phyloP scores from a whole-genome alignment of 805 yeast species.

The Komagataella phaffii region DNA sequence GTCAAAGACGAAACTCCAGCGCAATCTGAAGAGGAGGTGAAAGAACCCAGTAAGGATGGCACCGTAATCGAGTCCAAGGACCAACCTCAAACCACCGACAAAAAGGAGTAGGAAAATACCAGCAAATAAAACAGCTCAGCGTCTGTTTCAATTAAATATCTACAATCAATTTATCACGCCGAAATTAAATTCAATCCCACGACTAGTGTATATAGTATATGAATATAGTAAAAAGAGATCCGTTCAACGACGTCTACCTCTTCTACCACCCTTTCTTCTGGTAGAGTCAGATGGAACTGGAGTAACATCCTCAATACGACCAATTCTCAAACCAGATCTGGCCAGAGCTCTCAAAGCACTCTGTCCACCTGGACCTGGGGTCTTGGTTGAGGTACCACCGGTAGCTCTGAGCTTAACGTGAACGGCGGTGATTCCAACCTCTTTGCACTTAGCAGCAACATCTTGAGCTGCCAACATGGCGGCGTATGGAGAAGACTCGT shows the following conservation, averaged over 20 bases:
- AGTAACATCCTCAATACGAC: conserved; percentile 99
- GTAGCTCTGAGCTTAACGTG: conserved; percentile 99
- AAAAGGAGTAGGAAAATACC: background rate
- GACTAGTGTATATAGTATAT: background rate
- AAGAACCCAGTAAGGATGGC: background rate
- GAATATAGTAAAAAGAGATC: background rate
- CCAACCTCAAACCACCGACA: background rate
- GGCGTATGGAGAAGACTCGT: conserved; percentile 99
- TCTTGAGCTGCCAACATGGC: conserved; percentile 99
- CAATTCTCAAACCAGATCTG: conserved; percentile 99
- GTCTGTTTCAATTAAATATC: background rate
- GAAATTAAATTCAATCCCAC: background rate
- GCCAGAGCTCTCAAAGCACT: conserved; percentile 98
- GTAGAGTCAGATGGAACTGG: conserved; percentile 99
- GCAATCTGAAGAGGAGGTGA: background rate
- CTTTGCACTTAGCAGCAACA: conserved; percentile 97
- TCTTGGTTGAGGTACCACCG: conserved; percentile 99
- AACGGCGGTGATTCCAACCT: conserved; percentile 99
- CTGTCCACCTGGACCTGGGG: conserved; percentile 99
- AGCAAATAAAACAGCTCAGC: background rate
- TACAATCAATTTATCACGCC: background rate
- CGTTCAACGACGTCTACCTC: conserved; percentile 93
- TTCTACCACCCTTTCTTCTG: conserved; percentile 99
- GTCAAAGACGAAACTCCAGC: background rate
- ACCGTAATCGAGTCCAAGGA: background rate